These are phyloP conservation scores for Rhinocladiella mackenziei DNA, from an alignment of 2,329 filamentous ascomycete species.

Conservation along the genomic window DNA sequence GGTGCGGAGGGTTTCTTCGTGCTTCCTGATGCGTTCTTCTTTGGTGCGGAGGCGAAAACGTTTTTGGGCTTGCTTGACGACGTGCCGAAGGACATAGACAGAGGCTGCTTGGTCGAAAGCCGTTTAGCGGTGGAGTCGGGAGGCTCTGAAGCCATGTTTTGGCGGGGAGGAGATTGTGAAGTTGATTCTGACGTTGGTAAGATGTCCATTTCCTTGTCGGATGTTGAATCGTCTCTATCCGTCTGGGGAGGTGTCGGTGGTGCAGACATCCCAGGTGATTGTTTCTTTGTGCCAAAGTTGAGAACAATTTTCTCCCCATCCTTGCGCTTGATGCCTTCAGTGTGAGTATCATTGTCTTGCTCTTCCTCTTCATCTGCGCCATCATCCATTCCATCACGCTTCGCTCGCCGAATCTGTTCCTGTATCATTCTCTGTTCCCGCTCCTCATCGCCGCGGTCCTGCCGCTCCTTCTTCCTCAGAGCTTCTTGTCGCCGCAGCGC, in stretches of 20 bases:
- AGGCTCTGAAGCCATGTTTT: background rate
- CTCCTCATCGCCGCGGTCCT: conserved; percentile 88
- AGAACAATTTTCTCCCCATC: conserved; percentile 74
- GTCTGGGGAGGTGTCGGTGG: conserved; percentile 30
- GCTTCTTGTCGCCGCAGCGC: conserved; percentile 76
- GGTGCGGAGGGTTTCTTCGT: conserved; percentile 60
- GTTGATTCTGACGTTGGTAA: background rate
- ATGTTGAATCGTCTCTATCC: conserved; percentile 16
- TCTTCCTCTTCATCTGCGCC: conserved; percentile 42
- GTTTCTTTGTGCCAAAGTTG: conserved; percentile 53
- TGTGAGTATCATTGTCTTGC: conserved; percentile 39
- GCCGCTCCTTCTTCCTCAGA: conserved; percentile 73
- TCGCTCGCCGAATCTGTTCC: conserved; percentile 77
- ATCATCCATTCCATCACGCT: conserved; percentile 53
- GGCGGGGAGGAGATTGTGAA: conserved; percentile 31
- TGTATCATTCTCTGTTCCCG: conserved; percentile 76
- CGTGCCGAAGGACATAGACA: conserved; percentile 64
- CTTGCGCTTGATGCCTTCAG: conserved; percentile 48
- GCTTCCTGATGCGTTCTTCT: conserved; percentile 65
- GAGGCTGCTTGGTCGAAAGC: conserved; percentile 24
- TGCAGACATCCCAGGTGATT: conserved; percentile 25
- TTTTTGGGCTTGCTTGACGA: conserved; percentile 63
- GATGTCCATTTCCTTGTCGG: conserved; percentile 22
- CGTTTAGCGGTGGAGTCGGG: conserved; percentile 4
- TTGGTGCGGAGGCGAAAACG: conserved; percentile 60